Evolutionary conservation across 495 filamentous ascomycete species (phyloP).

Genomic region (Aspergillus diversus): DNA sequence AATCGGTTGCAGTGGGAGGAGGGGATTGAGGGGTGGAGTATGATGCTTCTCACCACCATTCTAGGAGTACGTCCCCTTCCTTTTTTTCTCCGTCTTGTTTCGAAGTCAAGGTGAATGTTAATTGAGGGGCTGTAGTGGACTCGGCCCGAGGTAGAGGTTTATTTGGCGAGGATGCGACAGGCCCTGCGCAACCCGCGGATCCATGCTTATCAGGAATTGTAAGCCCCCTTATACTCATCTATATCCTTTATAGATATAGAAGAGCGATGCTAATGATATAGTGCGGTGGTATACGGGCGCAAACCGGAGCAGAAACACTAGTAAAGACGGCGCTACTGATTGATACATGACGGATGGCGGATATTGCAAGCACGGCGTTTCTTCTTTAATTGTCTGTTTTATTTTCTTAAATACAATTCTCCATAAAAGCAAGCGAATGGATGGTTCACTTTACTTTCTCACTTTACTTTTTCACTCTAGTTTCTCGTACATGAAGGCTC

Average conservation of each 20-base stretch:
- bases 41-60: constrained; percentile 10
- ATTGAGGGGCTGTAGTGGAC: constrained; percentile 1
- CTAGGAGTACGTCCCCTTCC: constrained; percentile 3
- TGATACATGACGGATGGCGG: neutral
- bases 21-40: constrained; percentile 13
- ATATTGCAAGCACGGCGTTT: neutral
- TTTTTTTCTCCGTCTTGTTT: neutral
- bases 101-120: neutral
- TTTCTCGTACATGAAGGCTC: no score
- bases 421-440: no score
- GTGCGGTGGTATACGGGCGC: neutral
- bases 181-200: constrained; percentile 1
- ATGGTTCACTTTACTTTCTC: no score
- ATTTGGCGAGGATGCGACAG: constrained; percentile 12
- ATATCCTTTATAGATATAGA: no score
- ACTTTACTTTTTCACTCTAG: no score
- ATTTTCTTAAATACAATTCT: no score
- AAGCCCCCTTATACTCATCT: no score
- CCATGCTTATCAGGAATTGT: constrained; percentile 17
- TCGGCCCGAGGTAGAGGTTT: constrained; percentile 16
- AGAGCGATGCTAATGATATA: neutral
- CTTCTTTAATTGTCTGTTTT: neutral
- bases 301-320: neutral
- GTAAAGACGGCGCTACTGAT: neutral
- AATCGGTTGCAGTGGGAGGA: constrained; percentile 20